A percentile compares a stretch with the other conserved stretches of the same genome.
These are phyloP conservation scores for Phaffomyces opuntiae DNA, from an alignment of 805 yeast species.

Conservation along the genomic window DNA sequence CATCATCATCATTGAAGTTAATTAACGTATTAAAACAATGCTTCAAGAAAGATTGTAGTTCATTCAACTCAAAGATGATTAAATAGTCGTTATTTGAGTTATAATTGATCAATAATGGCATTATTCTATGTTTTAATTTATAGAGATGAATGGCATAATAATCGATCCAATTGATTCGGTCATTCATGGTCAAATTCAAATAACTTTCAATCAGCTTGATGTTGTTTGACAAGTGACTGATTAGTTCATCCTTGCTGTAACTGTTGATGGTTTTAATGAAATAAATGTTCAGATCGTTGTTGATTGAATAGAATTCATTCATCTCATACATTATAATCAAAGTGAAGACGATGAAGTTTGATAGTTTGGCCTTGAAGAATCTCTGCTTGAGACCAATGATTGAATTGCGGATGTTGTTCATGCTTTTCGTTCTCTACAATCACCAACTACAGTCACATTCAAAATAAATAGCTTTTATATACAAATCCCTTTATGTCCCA, in stretches of 20 bases:
- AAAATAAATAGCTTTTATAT: no score
- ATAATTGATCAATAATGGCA: constrained; percentile 1
- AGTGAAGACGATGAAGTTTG: no score
- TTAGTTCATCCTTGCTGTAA: not conserved
- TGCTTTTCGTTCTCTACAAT: no score
- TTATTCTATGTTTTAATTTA: not conserved
- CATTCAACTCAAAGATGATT: constrained; percentile 1
- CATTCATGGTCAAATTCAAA: not conserved
- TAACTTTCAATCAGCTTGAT: not conserved
- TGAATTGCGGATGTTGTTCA: not conserved
- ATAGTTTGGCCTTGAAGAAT: no score
- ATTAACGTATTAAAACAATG: not conserved
- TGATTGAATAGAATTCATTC: no score
- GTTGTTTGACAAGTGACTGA: not conserved
- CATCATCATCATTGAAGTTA: not conserved
- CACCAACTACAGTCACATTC: no score
- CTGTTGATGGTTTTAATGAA: no score
- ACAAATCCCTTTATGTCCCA: not conserved
- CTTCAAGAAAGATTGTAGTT: not conserved
- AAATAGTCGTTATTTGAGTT: not conserved
- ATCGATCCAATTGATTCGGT: constrained; percentile 2
- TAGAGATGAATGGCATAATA: constrained; percentile 1
- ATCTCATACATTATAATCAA: no score
- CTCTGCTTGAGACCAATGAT: not conserved
- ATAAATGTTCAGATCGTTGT: no score